A percentile compares a stretch with the other conserved stretches of the same genome.
Conservation (phyloP, 306 rosid species). For the Prunus salicina region DNA sequence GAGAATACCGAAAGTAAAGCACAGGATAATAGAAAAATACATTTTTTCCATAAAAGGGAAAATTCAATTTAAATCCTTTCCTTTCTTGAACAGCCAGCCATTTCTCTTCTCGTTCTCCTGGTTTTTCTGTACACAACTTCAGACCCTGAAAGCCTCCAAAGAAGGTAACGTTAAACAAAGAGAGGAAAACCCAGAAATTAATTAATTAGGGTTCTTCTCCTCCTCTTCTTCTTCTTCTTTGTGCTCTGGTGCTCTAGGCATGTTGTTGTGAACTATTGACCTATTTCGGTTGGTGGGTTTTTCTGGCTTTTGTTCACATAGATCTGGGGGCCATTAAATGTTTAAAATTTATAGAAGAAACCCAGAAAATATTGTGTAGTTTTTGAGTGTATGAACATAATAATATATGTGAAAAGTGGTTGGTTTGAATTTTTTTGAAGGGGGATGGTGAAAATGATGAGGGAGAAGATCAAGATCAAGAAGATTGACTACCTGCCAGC, state of each 20-base stretch:
- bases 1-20: too few species aligned
- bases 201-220: neutral
- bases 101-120: neutral
- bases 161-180: neutral
- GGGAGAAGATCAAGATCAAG: conserved; percentile 37
- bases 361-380: neutral
- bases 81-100: too few species aligned
- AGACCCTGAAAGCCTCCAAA: neutral
- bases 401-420: neutral
- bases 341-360: neutral
- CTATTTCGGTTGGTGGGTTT: neutral
- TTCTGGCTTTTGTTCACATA: neutral
- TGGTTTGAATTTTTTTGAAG: neutral
- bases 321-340: neutral
- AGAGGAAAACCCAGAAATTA: neutral
- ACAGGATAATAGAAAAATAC: too few species aligned
- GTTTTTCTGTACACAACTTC: neutral
- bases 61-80: too few species aligned
- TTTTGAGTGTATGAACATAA: neutral
- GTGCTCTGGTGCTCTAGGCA: neutral
- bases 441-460: neutral
- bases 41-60: too few species aligned
- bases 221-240: neutral
- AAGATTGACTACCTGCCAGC: conserved; percentile 44
- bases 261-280: neutral